Evolutionary conservation across 2,329 filamentous ascomycete genomes (phyloP), one percentile per base, ranked within the genome.

Genomic region (Stachybotrys chlorohalonatus): DNA sequence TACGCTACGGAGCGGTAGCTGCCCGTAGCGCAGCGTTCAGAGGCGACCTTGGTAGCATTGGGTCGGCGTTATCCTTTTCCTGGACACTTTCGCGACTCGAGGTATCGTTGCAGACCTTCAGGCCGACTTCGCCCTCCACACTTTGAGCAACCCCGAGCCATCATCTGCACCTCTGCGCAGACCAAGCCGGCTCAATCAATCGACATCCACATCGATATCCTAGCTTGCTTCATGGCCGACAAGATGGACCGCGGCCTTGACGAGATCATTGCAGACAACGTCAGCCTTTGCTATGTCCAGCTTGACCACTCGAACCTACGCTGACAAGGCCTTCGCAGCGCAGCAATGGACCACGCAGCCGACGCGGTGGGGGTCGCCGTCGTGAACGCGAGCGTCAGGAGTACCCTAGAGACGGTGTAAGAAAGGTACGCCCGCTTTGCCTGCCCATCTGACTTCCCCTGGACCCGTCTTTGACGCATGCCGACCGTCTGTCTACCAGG

Each of bases 391-490:
- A 72, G 42, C 71, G 71, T 54, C 68, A 68, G 47, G 71, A 75
- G 45, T 86, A 81, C 64, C 87, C 88, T 66, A 86, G 89, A 74
- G 89, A 94, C 75, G 89, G 89, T 74, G 82, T 93, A 70, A 92
- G 86, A 91, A 95, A 95, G 90, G 90, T 93, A 71, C 49, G 66
- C 56, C 46, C 52, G 51, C 51, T 52, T n/a, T 16, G 17, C 48
- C 31, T 45, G 42, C 31, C 45, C 31, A 15, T 49, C 11, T 7
- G 49, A 16, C n/a, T 45, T 48, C 31, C 32, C 49, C 31, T 53
- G 36, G 53, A 24, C 24, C 47, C 42, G 13, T 30, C 45, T 51
- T 51, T 58, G 53, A 57, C 57, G 54, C 58, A 46, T 65, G 53
- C 66, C 58, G 39, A 52, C 48, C 15, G 24, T 9, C 36, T 9